Evolutionary conservation across 306 rosid genomes (phyloP).

Genomic region (Abrus precatorius): DNA sequence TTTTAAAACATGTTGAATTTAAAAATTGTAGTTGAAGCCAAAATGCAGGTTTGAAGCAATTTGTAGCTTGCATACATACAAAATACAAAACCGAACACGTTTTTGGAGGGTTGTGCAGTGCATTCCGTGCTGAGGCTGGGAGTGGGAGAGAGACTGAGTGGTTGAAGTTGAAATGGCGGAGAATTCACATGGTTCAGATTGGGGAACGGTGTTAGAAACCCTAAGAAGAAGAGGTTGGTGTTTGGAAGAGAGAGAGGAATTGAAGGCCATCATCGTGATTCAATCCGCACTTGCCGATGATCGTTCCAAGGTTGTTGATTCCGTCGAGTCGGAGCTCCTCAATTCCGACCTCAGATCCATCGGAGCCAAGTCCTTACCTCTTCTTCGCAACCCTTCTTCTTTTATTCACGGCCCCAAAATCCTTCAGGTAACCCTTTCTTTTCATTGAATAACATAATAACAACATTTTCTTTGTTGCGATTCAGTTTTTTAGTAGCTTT

Average conservation of each 20-base stretch:
- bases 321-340: slow-evolving; percentile 74
- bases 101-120: background rate
- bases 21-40: too few species aligned
- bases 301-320: slow-evolving; percentile 45
- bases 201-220: slow-evolving; percentile 50
- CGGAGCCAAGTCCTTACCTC: slow-evolving; percentile 71
- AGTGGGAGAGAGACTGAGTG: background rate
- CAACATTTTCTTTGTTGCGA: background rate
- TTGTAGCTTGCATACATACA: too few species aligned
- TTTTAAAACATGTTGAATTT: too few species aligned
- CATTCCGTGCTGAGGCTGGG: too few species aligned
- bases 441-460: background rate
- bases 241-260: slow-evolving; percentile 60
- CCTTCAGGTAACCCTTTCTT: slow-evolving; percentile 68
- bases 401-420: slow-evolving; percentile 75
- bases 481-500: slow-evolving; percentile 2
- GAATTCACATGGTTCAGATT: slow-evolving; percentile 8
- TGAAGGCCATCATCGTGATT: slow-evolving; percentile 62
- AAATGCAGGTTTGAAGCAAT: too few species aligned
- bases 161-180: slow-evolving; percentile 39
- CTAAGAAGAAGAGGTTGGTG: slow-evolving; percentile 75
- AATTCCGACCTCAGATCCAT: slow-evolving; percentile 73
- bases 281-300: slow-evolving; percentile 67
- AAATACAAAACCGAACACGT: too few species aligned
- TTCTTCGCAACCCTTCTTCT: slow-evolving; percentile 65